These are phyloP conservation scores for Nigrograna mackinnonii DNA, from an alignment of 2,329 filamentous ascomycete genomes.

Conservation along the genomic window DNA sequence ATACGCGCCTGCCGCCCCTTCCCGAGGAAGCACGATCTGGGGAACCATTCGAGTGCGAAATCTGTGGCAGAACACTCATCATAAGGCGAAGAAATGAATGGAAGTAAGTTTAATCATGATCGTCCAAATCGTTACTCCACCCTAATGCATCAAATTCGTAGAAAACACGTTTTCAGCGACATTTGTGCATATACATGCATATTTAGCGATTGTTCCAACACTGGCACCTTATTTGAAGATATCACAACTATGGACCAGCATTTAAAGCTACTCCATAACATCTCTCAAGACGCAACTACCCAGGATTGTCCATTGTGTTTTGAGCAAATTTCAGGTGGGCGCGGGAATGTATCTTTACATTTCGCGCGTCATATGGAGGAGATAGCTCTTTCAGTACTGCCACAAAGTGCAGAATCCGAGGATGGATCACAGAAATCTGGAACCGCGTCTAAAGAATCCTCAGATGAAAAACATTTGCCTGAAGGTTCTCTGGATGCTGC, in stretches of 20 bases:
- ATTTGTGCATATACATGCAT: slow-evolving; percentile 12
- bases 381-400: slow-evolving; percentile 7
- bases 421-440: neutral
- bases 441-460: too few species aligned
- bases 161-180: slow-evolving; percentile 11
- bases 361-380: slow-evolving; percentile 13
- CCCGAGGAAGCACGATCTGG: slow-evolving; percentile 6
- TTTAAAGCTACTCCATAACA: neutral
- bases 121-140: neutral
- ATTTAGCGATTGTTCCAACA: slow-evolving; percentile 4
- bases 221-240: slow-evolving; percentile 3
- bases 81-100: slow-evolving; percentile 8
- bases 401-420: slow-evolving; percentile 8
- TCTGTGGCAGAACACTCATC: slow-evolving; percentile 7
- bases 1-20: slow-evolving; percentile 11
- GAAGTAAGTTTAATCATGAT: slow-evolving; percentile 10
- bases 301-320: slow-evolving; percentile 7
- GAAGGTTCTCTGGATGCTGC: too few species aligned
- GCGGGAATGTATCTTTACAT: slow-evolving; percentile 4
- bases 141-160: neutral
- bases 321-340: slow-evolving; percentile 5
- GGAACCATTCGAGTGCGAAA: slow-evolving; percentile 9
- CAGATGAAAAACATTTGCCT: too few species aligned
- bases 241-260: neutral
- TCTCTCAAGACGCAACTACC: neutral